Conservation (phyloP, 176 grass and related monocot genomes). For the Hordeum marinum region DNA sequence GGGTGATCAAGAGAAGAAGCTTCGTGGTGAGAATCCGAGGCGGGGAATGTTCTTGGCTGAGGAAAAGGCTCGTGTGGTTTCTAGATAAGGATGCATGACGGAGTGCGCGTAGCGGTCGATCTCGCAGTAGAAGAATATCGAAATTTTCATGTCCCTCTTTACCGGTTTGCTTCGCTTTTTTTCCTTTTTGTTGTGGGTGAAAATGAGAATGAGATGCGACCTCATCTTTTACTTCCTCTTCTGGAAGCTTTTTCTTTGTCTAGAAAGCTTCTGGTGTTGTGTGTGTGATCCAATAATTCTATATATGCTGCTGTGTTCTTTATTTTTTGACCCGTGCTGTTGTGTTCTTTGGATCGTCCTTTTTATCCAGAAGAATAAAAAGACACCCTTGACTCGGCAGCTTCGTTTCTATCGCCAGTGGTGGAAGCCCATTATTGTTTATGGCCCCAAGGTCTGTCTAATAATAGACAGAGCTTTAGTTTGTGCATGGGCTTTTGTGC, state of each 20-base stretch:
- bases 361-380: background rate
- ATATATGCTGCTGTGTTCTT: background rate
- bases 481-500: background rate
- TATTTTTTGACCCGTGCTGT: too few species aligned
- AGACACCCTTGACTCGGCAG: background rate
- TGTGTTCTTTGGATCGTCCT: background rate
- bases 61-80: background rate
- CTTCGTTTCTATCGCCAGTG: background rate
- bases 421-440: background rate
- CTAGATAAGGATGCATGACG: constrained; percentile 37
- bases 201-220: constrained; percentile 16
- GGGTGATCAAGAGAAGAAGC: background rate
- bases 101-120: background rate
- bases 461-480: background rate
- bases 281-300: background rate
- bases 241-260: background rate
- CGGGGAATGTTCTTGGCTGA: constrained; percentile 5
- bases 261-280: background rate
- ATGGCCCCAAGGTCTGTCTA: background rate
- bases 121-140: constrained; percentile 20
- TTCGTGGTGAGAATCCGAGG: background rate
- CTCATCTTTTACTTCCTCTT: background rate
- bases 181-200: background rate
- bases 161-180: background rate
- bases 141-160: background rate